Base-by-base conservation (phyloP, 331 rosid genomes). In the Quercus tomentella region DNA sequence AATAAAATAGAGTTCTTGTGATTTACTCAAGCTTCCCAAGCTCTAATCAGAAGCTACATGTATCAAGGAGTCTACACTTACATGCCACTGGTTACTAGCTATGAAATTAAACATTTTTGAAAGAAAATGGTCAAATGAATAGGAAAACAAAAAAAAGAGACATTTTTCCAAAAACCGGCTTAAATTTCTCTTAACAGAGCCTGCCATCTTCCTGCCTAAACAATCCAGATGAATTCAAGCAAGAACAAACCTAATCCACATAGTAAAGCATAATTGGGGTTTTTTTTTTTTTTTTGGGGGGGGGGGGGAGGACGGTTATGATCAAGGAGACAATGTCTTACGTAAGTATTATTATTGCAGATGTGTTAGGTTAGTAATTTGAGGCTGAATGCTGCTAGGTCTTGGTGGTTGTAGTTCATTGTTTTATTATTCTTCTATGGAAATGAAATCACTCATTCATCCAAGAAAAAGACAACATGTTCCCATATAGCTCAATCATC, bases 381-480 rank as follows among this genome's bases (percentile, higher is more conserved):
- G 54, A 2, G 5, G 5, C 54, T 49, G 18, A 49, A 49, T 14
- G 52, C 16, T 45, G 52, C 52, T 11, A 11, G 55, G 55, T 49
- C 55, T 49, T 11, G 55, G 55, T 49, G 18, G 18, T 49, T 49
- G 18, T 49, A 14, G 55, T 14, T 49, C 17, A 15, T 49, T 49
- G 55, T 49, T 11, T 49, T 49, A 12, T 49, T 4, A 49, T 49
- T 11, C 55, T 49, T 49, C 77, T 67, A 63, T 55, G 35, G 37
- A 74, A 74, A 77, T 60, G 67, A 62, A 82, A 76, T 37, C 31
- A 11, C 18, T 57, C 6, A 62, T 72, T 72, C 51, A 35, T 37
- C 23, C 30, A 11, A 35, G 16, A 31, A 52, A 65, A 72, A 61
- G 16, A 65, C 41, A 41, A 49, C n/a, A 30, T 77, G 22, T n/a